Conservation (phyloP, 208 protist species). For the Leishmania aethiopica region DNA sequence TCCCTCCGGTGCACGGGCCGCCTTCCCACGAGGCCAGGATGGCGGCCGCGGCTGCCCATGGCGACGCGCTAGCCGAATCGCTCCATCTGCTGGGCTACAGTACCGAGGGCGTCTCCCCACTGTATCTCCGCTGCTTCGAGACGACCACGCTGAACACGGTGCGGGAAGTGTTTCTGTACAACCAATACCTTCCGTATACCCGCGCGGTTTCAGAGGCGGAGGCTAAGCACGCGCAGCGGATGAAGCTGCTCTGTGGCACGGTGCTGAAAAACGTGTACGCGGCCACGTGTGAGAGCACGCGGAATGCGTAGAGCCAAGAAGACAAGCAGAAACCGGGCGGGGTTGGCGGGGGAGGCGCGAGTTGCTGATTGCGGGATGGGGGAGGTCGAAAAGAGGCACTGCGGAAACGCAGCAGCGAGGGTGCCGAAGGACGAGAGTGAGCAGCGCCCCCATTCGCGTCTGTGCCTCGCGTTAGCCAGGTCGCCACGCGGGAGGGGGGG, state of each 20-base stretch:
- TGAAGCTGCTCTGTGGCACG: constrained; percentile 62
- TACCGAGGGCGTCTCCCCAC: not conserved
- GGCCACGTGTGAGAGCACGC: constrained; percentile 20
- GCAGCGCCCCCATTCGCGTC: not conserved
- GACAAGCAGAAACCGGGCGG: not conserved
- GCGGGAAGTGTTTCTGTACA: constrained; percentile 47
- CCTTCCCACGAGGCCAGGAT: constrained; percentile 18
- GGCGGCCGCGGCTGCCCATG: constrained; percentile 17
- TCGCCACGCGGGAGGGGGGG: not conserved
- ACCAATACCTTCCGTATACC: constrained; percentile 45
- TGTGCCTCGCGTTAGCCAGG: not conserved
- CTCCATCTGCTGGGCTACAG: constrained; percentile 23
- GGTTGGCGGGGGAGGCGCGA: not conserved
- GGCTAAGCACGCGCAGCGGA: constrained; percentile 43
- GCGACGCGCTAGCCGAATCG: constrained; percentile 27
- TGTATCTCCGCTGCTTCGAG: constrained; percentile 29
- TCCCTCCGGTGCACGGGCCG: not conserved
- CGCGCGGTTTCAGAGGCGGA: constrained; percentile 49
- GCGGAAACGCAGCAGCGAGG: not conserved
- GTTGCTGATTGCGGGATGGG: too few species aligned
- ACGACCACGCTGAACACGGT: constrained; percentile 54
- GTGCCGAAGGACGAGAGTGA: not conserved
- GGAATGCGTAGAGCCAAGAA: constrained; percentile 2
- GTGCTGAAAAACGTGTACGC: constrained; percentile 65
- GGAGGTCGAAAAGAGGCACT: not conserved